Conservation (phyloP, 1,284 basidiomycete species). For the Apiotrichum montevideense region DNA sequence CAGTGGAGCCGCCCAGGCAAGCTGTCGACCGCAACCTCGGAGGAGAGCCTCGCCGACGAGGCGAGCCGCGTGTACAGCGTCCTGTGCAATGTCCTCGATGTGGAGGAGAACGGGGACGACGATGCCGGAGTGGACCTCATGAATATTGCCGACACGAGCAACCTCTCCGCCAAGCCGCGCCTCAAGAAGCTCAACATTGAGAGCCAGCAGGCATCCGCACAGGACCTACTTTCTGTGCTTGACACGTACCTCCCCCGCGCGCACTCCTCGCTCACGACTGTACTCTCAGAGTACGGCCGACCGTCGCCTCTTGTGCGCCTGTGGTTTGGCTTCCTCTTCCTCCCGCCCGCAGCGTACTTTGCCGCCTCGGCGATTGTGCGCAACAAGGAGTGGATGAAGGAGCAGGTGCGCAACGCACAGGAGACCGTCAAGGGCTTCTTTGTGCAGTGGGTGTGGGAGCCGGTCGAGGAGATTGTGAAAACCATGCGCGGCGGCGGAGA, state of each 20-base stretch:
- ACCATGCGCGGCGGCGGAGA: constrained; percentile 58
- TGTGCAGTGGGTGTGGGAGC: constrained; percentile 79
- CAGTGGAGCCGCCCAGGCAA: constrained; percentile 19
- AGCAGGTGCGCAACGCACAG: constrained; percentile 57
- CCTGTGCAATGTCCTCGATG: constrained; percentile 35
- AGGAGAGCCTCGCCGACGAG: constrained; percentile 24
- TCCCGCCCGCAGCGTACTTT: constrained; percentile 36
- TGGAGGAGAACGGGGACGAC: constrained; percentile 7
- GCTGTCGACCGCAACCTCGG: neutral
- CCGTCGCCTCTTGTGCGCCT: constrained; percentile 40
- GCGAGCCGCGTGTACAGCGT: constrained; percentile 33
- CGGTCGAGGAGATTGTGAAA: constrained; percentile 70
- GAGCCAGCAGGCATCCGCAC: constrained; percentile 14
- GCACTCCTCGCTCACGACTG: constrained; percentile 13
- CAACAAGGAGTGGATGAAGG: constrained; percentile 46
- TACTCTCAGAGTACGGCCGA: constrained; percentile 29
- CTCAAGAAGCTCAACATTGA: neutral
- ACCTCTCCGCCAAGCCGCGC: neutral
- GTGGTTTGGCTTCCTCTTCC: constrained; percentile 46
- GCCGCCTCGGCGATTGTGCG: constrained; percentile 20
- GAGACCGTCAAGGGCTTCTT: constrained; percentile 73
- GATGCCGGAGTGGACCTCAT: too few relatives aligned
- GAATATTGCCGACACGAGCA: neutral
- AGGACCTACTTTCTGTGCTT: constrained; percentile 30
- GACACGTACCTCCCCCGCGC: constrained; percentile 29